phyloP scores from a whole-genome alignment of 2,329 filamentous ascomycete species.

The Xylariales sp. region DNA sequence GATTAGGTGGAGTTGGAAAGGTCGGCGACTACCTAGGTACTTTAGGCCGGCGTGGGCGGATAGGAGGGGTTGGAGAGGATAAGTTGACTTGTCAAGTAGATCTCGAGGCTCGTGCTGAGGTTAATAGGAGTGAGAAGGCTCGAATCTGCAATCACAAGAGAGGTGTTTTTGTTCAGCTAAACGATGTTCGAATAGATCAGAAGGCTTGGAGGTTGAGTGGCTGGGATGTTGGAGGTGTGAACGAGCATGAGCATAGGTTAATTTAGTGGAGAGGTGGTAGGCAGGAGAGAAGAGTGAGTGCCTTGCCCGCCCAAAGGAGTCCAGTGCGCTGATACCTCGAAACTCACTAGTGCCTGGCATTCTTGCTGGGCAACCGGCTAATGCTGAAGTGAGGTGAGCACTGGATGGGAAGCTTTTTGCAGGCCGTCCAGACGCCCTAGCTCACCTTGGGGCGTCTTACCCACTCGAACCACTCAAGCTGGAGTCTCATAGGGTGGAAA shows the following conservation, averaged over 20 bases:
- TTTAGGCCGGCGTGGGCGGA: constrained; percentile 6
- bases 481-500: constrained; percentile 15
- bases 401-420: constrained; percentile 1
- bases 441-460: not conserved
- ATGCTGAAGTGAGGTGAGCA: not conserved
- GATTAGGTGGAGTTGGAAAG: constrained; percentile 6
- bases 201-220: no score
- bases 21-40: constrained; percentile 5
- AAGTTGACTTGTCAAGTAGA: no score
- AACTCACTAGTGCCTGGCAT: constrained; percentile 1
- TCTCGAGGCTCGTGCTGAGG: not conserved
- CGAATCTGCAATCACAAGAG: no score
- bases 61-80: not conserved
- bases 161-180: no score
- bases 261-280: not conserved
- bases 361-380: constrained; percentile 6
- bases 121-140: not conserved
- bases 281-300: not conserved
- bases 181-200: no score
- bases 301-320: no score
- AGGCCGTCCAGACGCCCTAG: not conserved
- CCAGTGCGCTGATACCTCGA: no score
- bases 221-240: no score
- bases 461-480: constrained; percentile 5
- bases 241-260: no score